phyloP scores from a whole-genome alignment of 1,284 basidiomycete genomes.

The Papiliotrema laurentii region DNA sequence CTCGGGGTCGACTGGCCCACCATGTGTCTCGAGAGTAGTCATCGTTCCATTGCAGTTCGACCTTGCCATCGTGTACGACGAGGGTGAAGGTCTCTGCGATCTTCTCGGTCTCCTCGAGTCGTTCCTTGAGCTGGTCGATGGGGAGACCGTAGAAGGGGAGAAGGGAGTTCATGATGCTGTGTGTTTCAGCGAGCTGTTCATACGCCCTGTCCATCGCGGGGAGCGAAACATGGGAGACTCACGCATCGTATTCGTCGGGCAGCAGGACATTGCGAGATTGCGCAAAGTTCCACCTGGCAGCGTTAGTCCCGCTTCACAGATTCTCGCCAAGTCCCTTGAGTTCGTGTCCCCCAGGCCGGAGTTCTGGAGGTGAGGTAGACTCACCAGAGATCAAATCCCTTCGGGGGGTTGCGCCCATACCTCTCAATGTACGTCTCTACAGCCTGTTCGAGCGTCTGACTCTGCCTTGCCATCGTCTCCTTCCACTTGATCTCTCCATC shows the following conservation, averaged over 20 bases:
- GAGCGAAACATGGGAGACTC: too few relatives aligned
- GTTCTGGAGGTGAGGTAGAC: slow-evolving; percentile 6
- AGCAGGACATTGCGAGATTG: slow-evolving; percentile 35
- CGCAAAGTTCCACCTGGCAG: slow-evolving; percentile 38
- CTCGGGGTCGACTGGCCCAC: slow-evolving; percentile 42
- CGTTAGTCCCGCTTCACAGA: neutral
- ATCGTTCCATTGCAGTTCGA: slow-evolving; percentile 50
- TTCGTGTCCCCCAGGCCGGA: too few relatives aligned
- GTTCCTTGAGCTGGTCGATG: slow-evolving; percentile 32
- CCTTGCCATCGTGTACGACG: slow-evolving; percentile 45
- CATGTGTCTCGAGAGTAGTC: slow-evolving; percentile 46
- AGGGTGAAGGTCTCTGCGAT: slow-evolving; percentile 49
- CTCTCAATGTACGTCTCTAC: slow-evolving; percentile 49
- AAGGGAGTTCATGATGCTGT: slow-evolving; percentile 46
- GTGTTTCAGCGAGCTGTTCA: neutral
- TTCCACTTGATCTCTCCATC: slow-evolving; percentile 51
- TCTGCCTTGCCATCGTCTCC: slow-evolving; percentile 46
- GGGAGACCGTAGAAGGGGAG: slow-evolving; percentile 45
- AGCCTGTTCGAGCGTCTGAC: slow-evolving; percentile 50
- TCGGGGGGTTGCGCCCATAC: slow-evolving; percentile 48
- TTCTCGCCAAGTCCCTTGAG: neutral
- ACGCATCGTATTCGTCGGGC: slow-evolving; percentile 48
- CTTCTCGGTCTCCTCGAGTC: slow-evolving; percentile 40
- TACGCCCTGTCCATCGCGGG: too few relatives aligned
- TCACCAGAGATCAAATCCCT: slow-evolving; percentile 48